Percentiles rank a stretch among this genome's conserved stretches.
phyloP scores from a whole-genome alignment of 2,329 filamentous ascomycete species.

The Diaporthe eres region DNA sequence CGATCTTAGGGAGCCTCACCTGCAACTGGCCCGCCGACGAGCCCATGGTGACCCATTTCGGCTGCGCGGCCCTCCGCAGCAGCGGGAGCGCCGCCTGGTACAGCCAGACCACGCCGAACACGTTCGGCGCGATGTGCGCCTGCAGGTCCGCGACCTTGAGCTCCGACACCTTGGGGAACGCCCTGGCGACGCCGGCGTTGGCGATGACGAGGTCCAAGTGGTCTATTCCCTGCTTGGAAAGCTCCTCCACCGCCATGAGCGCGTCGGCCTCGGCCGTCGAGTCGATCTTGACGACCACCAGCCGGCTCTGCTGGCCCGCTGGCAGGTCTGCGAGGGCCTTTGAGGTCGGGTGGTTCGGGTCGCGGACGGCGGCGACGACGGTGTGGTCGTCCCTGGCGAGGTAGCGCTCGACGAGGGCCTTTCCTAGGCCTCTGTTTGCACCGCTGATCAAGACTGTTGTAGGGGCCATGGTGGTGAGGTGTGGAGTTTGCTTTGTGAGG shows the following conservation, averaged over 20 bases:
- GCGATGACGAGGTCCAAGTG: conserved; percentile 65
- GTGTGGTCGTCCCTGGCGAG: conserved; percentile 34
- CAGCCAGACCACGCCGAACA: conserved; percentile 56
- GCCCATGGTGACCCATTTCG: conserved; percentile 54
- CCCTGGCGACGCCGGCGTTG: conserved; percentile 61
- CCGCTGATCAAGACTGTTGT: conserved; percentile 46
- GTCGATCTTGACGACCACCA: conserved; percentile 62
- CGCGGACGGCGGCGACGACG: conserved; percentile 37
- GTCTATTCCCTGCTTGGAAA: conserved; percentile 53
- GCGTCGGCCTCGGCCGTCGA: conserved; percentile 52
- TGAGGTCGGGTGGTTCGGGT: conserved; percentile 4
- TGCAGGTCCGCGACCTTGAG: conserved; percentile 54
- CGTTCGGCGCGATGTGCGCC: conserved; percentile 58
- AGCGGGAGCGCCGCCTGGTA: conserved; percentile 61
- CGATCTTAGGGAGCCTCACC: conserved; percentile 34
- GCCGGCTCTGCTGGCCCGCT: conserved; percentile 49
- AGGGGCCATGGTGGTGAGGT: conserved; percentile 24
- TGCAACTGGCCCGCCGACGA: conserved; percentile 46
- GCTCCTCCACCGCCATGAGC: conserved; percentile 49
- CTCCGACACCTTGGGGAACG: conserved; percentile 50
- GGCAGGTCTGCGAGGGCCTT: conserved; percentile 23
- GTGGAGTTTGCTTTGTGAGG: background rate
- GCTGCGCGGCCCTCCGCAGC: conserved; percentile 50
- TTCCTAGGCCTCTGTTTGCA: conserved; percentile 49
- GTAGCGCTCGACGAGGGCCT: conserved; percentile 43